These are phyloP conservation scores for Syzygium aromaticum DNA, from an alignment of 345 rosid species.

Conservation along the genomic window DNA sequence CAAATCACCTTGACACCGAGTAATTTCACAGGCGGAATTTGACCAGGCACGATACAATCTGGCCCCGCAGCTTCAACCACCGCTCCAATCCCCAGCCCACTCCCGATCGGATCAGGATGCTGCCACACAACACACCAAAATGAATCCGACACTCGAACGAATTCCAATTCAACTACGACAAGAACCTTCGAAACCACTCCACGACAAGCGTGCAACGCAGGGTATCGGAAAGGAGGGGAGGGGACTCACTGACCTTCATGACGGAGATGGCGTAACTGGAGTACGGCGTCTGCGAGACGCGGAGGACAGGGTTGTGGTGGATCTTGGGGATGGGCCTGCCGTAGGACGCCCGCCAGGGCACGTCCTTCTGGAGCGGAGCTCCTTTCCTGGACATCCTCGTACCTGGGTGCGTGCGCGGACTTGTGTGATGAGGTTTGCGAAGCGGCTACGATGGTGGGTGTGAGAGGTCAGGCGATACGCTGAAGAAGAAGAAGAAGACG, in stretches of 20 bases:
- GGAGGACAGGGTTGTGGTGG: slow-evolving; percentile 56
- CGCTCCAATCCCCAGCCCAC: slow-evolving; percentile 67
- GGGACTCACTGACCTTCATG: slow-evolving; percentile 39
- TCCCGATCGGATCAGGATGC: slow-evolving; percentile 78
- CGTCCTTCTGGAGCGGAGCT: slow-evolving; percentile 58
- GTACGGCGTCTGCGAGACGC: slow-evolving; percentile 40
- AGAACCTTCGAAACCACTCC: neutral
- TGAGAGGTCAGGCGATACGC: neutral
- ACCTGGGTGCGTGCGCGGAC: neutral
- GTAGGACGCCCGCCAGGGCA: slow-evolving; percentile 69
- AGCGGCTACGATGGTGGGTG: neutral
- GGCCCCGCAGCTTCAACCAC: slow-evolving; percentile 86
- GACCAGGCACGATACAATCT: slow-evolving; percentile 83
- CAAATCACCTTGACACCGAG: slow-evolving; percentile 70
- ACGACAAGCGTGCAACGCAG: neutral
- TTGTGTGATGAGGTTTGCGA: neutral
- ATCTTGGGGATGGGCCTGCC: slow-evolving; percentile 66
- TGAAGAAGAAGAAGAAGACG: neutral
- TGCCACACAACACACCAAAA: slow-evolving; percentile 20
- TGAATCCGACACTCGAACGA: neutral
- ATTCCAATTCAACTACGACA: neutral
- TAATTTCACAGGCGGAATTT: slow-evolving; percentile 55
- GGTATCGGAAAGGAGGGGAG: neutral
- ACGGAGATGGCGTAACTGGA: slow-evolving; percentile 53
- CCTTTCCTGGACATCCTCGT: slow-evolving; percentile 48